Evolutionary conservation across 2,329 filamentous ascomycete genomes (phyloP), one percentile per base, ranked within the genome.

Genomic region (Cladosporium sp.): DNA sequence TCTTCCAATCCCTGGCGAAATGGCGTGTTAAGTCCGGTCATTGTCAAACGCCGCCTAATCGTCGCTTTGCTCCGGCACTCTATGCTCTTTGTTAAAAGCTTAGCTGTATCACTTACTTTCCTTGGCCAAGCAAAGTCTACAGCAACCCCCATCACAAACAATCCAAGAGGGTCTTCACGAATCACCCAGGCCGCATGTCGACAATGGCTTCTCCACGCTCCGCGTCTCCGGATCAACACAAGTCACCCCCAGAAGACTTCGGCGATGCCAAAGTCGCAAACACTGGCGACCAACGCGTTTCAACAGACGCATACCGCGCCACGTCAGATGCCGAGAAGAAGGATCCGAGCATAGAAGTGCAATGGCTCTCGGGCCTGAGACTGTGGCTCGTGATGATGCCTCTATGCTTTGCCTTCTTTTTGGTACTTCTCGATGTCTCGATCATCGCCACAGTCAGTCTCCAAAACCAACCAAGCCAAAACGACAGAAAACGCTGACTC

Each of bases 361-460:
- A 64, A 46, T 80, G 79, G 55, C 77, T 78, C 5, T 73, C 71
- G 18, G 67, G 67, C 2, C 70, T 72, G 63, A 74, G 76, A 64
- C 71, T 79, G 21, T 66, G 67, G 7, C 67, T 78, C 33, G 77
- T 79, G 67, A 75, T 75, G 21, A 71, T 75, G 35, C 77, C 76
- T 7, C 66, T 80, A 6, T 75, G 73, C 63, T 70, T 79, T 21
- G 72, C 74, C 8, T 72, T 78, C 37, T 76, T 77, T 65, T 73
- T 71, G 52, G 70, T 77, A 62, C 31, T 69, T 1, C 37, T 69
- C 8, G 67, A 69, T 29, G 60, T 65, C 16, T 67, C 67, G 2
- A 69, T 69, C 57, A 61, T 69, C 37, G 58, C 52, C 1, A 69
- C 67, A n/a, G 67, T 67, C 33, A 55, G 66, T 44, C 35, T 21